Evolutionary conservation across 2,329 filamentous ascomycete genomes (phyloP).

Genomic region (Penicillium vulpinum): DNA sequence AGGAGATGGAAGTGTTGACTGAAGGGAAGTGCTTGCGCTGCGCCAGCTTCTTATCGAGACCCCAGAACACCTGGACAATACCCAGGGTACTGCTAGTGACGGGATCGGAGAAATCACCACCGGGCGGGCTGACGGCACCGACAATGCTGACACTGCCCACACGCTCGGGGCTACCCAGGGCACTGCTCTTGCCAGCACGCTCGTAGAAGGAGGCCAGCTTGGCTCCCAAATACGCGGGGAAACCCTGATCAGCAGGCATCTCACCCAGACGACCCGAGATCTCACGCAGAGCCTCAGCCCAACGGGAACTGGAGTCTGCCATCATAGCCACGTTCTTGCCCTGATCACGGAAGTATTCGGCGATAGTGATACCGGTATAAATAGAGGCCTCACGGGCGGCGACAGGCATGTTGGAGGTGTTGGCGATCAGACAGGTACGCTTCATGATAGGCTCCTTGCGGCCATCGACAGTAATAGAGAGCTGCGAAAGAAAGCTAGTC

Average conservation of each 20-base stretch:
- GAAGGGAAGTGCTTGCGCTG: conserved; percentile 99
- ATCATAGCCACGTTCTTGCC: conserved; percentile 99
- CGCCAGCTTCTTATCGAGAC: conserved; percentile 98
- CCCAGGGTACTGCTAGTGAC: conserved; percentile 89
- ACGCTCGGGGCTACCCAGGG: conserved; percentile 85
- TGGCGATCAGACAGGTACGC: conserved; percentile 96
- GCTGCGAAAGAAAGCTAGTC: conserved; percentile 44
- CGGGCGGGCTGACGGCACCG: conserved; percentile 92
- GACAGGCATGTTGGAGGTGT: conserved; percentile 99
- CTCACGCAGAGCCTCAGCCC: conserved; percentile 98
- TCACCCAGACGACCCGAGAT: conserved; percentile 97
- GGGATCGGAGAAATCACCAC: conserved; percentile 98
- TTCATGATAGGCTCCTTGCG: conserved; percentile 99
- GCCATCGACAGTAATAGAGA: conserved; percentile 90
- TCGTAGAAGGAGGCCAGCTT: conserved; percentile 99
- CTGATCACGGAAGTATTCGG: conserved; percentile 96
- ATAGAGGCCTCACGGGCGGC: conserved; percentile 98
- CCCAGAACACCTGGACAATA: conserved; percentile 99
- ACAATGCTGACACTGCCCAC: conserved; percentile 95
- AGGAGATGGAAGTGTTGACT: conserved; percentile 91
- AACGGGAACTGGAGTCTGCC: conserved; percentile 96
- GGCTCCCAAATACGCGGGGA: conserved; percentile 93
- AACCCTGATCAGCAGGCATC: conserved; percentile 99
- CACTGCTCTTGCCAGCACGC: conserved; percentile 82
- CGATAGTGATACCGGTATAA: conserved; percentile 93